Base-by-base conservation (phyloP, 169 alveolate species). In the Cryptosporidium muris region DNA sequence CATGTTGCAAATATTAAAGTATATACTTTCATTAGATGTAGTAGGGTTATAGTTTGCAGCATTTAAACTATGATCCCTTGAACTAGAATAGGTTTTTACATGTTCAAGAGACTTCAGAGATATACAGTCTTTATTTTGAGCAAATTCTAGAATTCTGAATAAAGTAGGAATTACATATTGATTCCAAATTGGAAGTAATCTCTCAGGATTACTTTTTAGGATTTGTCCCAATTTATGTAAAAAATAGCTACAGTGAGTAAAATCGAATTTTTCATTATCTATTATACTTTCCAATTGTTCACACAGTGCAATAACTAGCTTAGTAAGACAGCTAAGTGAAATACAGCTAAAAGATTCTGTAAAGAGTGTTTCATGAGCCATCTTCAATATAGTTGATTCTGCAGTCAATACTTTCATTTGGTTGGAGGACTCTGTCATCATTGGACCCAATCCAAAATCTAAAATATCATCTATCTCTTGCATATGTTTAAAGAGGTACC, bases 131-230 rank as follows among this genome's bases (percentile, higher is more conserved):
- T 60, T 14, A 60, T 4, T 4, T 14, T 60, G n/a, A 34, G 25
- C 4, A 16, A 16, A 34, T 48, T 74, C 47, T 38, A 74, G 12
- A 12, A 64, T 74, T 16, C 60, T 60, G 3, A 53, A n/a, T 34
- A 74, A 34, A 12, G 60, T 43, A 34, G 85, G 85, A 43, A 74
- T 74, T 47, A 74, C 60, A 25, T 62, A 58, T 34, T 74, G 74
- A 43, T 74, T 74, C 85, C 85, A 74, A 8, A 74, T 74, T 25
- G 85, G 85, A 60, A 74, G 54, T 58, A 74, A 74, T 34, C 54
- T n/a, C 2, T 74, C 64, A n/a, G 54, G 60, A 34, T 58, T 74
- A 11, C 65, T 58, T 25, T 74, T 45, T 58, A 74, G 54, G 8
- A 74, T 74, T 12, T 25, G 12, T 3, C 85, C 60, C 5, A 74